Percentiles rank a stretch among this genome's conserved stretches.
Conservation (phyloP, 345 rosid species). For the Melaleuca alternifolia region DNA sequence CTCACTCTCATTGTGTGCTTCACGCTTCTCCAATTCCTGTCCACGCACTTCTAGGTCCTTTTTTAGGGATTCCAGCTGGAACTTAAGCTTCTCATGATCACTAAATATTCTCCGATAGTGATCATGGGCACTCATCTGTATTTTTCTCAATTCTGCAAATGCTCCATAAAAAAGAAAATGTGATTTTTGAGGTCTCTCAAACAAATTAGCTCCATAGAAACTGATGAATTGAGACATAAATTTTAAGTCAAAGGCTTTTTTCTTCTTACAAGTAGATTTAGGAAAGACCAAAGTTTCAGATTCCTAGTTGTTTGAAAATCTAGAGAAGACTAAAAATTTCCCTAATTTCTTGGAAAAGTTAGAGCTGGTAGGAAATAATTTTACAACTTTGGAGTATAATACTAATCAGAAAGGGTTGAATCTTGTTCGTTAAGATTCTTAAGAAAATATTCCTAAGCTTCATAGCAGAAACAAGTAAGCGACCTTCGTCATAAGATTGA, state of each 20-base stretch:
- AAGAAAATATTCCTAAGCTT: background rate
- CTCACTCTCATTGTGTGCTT: conserved; percentile 76
- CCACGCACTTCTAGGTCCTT: conserved; percentile 65
- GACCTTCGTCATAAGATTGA: conserved; percentile 76
- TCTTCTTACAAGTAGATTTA: background rate
- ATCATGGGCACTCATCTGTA: conserved; percentile 61
- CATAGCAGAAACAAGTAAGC: background rate
- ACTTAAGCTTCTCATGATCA: conserved; percentile 82
- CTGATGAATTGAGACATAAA: background rate
- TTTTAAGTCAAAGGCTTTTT: background rate
- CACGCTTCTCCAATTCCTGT: conserved; percentile 64
- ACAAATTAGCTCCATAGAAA: background rate
- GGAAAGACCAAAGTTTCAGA: background rate
- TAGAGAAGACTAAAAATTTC: background rate
- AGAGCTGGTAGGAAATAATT: background rate
- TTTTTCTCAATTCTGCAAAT: conserved; percentile 61
- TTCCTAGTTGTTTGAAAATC: background rate
- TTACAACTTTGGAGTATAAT: background rate
- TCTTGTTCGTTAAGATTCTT: background rate
- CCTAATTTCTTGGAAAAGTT: background rate
- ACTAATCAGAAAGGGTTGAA: background rate
- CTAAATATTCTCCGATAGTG: conserved; percentile 68
- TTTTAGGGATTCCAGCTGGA: conserved; percentile 63
- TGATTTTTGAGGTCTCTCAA: background rate
- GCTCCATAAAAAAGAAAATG: background rate